These are phyloP conservation scores for Rubia balearica DNA, from an alignment of 305 asterid genomes.

Conservation along the genomic window DNA sequence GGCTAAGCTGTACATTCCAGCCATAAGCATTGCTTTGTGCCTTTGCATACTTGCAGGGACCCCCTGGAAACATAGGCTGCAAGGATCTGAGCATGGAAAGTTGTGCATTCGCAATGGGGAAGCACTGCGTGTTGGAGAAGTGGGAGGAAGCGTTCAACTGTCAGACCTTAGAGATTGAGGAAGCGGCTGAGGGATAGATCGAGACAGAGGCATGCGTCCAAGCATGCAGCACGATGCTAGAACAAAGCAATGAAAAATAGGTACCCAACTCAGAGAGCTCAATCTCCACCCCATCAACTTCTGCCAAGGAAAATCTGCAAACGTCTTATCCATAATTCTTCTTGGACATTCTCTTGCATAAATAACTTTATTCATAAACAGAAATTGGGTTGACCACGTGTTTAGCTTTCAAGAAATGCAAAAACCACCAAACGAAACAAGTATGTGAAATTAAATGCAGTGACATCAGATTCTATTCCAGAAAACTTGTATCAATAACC, in stretches of 20 bases:
- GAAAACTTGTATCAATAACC: too few relatives aligned
- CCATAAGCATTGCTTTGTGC: too few relatives aligned
- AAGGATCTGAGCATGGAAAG: constrained; percentile 44
- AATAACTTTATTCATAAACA: constrained; percentile 97
- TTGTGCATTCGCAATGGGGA: constrained; percentile 60
- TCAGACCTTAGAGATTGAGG: constrained; percentile 52
- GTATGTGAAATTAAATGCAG: neutral
- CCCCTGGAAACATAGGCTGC: constrained; percentile 33
- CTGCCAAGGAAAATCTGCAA: constrained; percentile 93
- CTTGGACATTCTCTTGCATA: constrained; percentile 98
- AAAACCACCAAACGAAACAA: neutral
- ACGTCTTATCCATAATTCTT: constrained; percentile 84
- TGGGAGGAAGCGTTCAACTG: constrained; percentile 44
- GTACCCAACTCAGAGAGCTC: constrained; percentile 91
- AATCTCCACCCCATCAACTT: constrained; percentile 86
- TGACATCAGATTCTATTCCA: neutral
- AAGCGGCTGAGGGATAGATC: constrained; percentile 42
- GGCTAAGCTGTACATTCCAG: too few relatives aligned
- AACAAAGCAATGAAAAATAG: neutral
- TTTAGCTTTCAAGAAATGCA: constrained; percentile 18
- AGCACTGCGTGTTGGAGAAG: constrained; percentile 68
- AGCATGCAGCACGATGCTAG: constrained; percentile 7
- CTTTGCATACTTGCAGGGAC: too few relatives aligned
- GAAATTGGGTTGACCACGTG: constrained; percentile 29
- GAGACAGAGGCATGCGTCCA: constrained; percentile 53